A percentile compares a stretch with the other conserved stretches of the same genome.
These are phyloP conservation scores for Pseudogymnoascus sp. DNA, from an alignment of 2,329 filamentous ascomycete genomes.

Conservation along the genomic window DNA sequence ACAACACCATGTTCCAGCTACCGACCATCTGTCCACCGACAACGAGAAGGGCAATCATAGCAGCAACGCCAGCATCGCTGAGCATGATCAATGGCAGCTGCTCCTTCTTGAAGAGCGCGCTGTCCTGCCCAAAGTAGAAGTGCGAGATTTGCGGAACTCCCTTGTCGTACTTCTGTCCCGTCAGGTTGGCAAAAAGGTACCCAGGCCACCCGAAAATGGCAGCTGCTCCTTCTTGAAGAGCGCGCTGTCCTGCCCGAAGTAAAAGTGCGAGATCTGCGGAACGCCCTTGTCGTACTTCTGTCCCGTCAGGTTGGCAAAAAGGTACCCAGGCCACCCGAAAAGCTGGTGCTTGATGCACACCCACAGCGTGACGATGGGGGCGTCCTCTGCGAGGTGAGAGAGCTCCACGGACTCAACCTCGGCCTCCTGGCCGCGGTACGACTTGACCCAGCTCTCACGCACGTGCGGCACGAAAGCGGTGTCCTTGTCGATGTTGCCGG, in stretches of 20 bases:
- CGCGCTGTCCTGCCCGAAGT: slow-evolving; percentile 51
- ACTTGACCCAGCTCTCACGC: slow-evolving; percentile 22
- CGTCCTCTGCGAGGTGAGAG: slow-evolving; percentile 50
- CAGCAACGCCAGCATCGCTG: slow-evolving; percentile 49
- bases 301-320: slow-evolving; percentile 43
- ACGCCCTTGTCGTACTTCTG: slow-evolving; percentile 20
- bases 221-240: slow-evolving; percentile 51
- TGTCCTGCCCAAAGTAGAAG: slow-evolving; percentile 51
- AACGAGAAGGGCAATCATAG: slow-evolving; percentile 42
- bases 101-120: slow-evolving; percentile 48
- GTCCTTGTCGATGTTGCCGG: slow-evolving; percentile 58
- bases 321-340: slow-evolving; percentile 54
- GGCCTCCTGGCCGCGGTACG: slow-evolving; percentile 7
- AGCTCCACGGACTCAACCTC: slow-evolving; percentile 16
- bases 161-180: slow-evolving; percentile 12
- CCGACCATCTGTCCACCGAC: slow-evolving; percentile 41
- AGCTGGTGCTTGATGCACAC: slow-evolving; percentile 53
- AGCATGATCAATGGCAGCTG: slow-evolving; percentile 48
- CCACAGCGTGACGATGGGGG: slow-evolving; percentile 46
- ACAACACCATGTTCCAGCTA: slow-evolving; percentile 44
- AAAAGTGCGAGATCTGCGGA: slow-evolving; percentile 35
- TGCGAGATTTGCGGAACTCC: slow-evolving; percentile 32
- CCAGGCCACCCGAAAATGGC: slow-evolving; percentile 50
- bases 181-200: slow-evolving; percentile 50
- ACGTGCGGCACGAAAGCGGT: slow-evolving; percentile 52